A percentile compares a stretch with the other conserved stretches of the same genome.
These are phyloP conservation scores for Scedosporium apiospermum DNA, from an alignment of 2,329 filamentous ascomycete genomes.

Conservation along the genomic window DNA sequence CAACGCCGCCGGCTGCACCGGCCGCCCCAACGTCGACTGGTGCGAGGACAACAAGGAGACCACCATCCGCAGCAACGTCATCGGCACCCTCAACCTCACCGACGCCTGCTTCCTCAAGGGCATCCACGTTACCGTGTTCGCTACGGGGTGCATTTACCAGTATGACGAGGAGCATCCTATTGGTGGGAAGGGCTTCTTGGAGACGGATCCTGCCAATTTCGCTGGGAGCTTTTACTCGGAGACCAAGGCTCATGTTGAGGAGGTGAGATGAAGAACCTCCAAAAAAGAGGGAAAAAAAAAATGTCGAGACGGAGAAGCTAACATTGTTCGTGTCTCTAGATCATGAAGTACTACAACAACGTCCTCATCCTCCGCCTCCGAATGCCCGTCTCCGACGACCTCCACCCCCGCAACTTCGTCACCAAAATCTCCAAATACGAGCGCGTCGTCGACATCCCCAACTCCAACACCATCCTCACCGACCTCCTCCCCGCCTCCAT, in stretches of 20 bases:
- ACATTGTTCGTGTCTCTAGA: constrained; percentile 22
- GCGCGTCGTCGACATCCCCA: constrained; percentile 56
- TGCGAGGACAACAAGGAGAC: constrained; percentile 61
- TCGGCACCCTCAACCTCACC: constrained; percentile 54
- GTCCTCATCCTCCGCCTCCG: constrained; percentile 55
- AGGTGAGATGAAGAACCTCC: constrained; percentile 28
- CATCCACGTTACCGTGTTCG: constrained; percentile 57
- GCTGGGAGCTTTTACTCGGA: constrained; percentile 58
- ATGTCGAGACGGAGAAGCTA: constrained; percentile 4
- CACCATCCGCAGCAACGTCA: constrained; percentile 58
- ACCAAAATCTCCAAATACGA: constrained; percentile 60
- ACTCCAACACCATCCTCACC: constrained; percentile 57
- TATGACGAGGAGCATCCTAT: constrained; percentile 53
- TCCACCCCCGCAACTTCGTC: constrained; percentile 58
- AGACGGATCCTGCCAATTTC: constrained; percentile 57
- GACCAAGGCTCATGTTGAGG: constrained; percentile 57
- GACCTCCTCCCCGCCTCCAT: constrained; percentile 55
- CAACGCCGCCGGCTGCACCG: constrained; percentile 57
- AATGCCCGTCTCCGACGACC: constrained; percentile 60
- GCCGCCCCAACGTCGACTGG: constrained; percentile 61
- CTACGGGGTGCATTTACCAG: constrained; percentile 59
- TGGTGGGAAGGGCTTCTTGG: constrained; percentile 48
- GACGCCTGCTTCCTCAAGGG: constrained; percentile 49
- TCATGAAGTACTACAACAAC: constrained; percentile 53
- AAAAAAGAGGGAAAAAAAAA: too few relatives aligned